Conservation (phyloP, 805 yeast genomes). For the Lachancea thermotolerans region DNA sequence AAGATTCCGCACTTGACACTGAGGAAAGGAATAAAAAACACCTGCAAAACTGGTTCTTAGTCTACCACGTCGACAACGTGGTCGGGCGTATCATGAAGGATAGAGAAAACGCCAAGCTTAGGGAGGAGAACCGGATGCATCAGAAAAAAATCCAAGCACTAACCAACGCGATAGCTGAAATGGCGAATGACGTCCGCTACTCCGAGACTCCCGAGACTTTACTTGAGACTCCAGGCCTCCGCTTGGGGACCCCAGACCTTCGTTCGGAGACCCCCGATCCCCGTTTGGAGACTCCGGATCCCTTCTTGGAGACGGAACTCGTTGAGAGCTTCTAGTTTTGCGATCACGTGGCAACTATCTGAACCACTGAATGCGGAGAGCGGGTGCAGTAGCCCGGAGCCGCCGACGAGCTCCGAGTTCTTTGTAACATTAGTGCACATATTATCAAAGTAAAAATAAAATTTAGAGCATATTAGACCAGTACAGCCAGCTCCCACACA, state of each 20-base stretch:
- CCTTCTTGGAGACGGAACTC: neutral
- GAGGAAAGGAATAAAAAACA: conserved; percentile 4
- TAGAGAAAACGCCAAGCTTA: conserved; percentile 1
- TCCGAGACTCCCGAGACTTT: neutral
- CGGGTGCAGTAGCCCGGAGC: too few species aligned
- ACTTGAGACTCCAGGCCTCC: neutral
- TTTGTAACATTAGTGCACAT: too few species aligned
- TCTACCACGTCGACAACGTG: conserved; percentile 6
- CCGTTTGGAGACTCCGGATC: too few species aligned
- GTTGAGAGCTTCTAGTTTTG: neutral
- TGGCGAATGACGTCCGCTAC: conserved; percentile 4
- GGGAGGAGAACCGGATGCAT: conserved; percentile 1
- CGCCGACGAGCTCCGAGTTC: too few species aligned
- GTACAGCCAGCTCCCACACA: too few species aligned
- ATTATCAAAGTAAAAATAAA: too few species aligned
- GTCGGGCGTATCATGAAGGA: conserved; percentile 5
- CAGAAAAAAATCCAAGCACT: conserved; percentile 1
- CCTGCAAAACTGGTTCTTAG: conserved; percentile 7
- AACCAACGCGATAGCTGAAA: conserved; percentile 4
- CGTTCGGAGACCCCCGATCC: too few species aligned
- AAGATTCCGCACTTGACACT: neutral
- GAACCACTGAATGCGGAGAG: too few species aligned
- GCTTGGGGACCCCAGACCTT: too few species aligned
- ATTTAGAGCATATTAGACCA: too few species aligned
- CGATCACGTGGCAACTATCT: neutral